Base-by-base conservation (phyloP, 108 stramenopile genomes). In the Discostella pseudostelligera region DNA sequence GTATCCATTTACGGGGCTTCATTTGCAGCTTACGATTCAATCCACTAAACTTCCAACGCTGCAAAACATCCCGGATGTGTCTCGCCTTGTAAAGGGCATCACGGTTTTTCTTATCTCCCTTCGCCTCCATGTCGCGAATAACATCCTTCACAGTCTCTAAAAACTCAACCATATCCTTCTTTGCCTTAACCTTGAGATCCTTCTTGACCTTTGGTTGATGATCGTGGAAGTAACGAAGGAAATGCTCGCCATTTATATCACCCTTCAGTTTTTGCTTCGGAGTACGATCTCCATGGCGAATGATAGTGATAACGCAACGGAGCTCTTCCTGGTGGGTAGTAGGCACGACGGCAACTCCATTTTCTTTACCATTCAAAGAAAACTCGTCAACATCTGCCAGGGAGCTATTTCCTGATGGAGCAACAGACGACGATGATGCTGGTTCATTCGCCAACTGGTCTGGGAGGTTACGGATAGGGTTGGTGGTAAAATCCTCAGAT, bases 261-360 rank as follows among this genome's bases (percentile, higher is more conserved):
- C 97, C 86, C 84, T 99, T 99, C 44, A 99, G 85, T 76, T 99
- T 99, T 69, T 98, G 97, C 81, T 99, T 99, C 12, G 99, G 99
- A 11, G 97, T 98, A 24, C 99, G 69, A 72, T 99, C 99, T 7
- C 97, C 99, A 69, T 99, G 99, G 11, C 99, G 80, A 24, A 97
- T 79, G 24, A 99, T 85, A 8, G 97, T 94, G 69, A 98, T 94
- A 62, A 99, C 97, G 62, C 97, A 97, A 19, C 96, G 87, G 10
- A 98, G 68, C 65, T 96, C 97, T 72, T 89, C 90, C 53, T 89
- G 76, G 47, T 94, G 93, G 11, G 79, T 64, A 25, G 74, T 56
- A 10, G 49, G n/a, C 10, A 50, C 62, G 25, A 44, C 21, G 44
- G 49, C 40, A 51, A 68, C n/a, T n/a, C n/a, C 63, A 57, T 62